phyloP scores from a whole-genome alignment of 139 green algal genomes.

The Chlamydomonas schloesseri region DNA sequence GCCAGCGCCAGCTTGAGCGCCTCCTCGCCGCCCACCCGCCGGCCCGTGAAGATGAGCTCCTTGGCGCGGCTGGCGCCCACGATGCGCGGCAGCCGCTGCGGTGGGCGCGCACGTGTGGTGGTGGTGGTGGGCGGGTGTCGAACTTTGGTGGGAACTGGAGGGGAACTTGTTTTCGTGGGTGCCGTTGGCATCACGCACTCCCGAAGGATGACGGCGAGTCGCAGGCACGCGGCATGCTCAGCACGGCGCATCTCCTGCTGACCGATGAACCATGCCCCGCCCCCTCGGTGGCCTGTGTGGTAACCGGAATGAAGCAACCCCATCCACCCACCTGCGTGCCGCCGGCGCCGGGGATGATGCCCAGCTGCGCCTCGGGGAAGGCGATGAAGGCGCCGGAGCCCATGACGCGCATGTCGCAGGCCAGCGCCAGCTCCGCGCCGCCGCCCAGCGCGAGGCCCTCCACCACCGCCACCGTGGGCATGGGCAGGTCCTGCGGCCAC shows the following conservation, averaged over 20 bases:
- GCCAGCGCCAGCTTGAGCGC: constrained; percentile 70
- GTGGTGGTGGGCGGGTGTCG: no score
- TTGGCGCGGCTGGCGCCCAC: constrained; percentile 81
- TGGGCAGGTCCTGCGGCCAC: constrained; percentile 62
- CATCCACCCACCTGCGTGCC: constrained; percentile 67
- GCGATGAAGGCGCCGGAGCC: constrained; percentile 59
- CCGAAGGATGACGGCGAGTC: no score
- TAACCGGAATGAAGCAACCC: no score
- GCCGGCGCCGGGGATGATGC: constrained; percentile 89
- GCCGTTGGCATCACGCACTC: no score
- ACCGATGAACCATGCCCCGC: no score
- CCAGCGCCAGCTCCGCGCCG: constrained; percentile 88
- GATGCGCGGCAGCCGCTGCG: constrained; percentile 83
- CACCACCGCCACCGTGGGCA: constrained; percentile 78
- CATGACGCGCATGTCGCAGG: constrained; percentile 79
- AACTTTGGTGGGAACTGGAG: no score
- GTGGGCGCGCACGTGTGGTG: no score
- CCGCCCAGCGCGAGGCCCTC: constrained; percentile 82
- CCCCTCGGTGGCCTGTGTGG: no score
- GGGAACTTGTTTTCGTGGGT: no score
- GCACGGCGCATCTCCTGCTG: no score
- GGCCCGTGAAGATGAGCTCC: constrained; percentile 85
- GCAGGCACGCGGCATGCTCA: no score
- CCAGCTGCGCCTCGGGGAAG: constrained; percentile 80
- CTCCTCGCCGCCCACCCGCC: constrained; percentile 62